These are phyloP conservation scores for Dendrobium nobile DNA, from an alignment of 106 monocot genomes.

Conservation along the genomic window DNA sequence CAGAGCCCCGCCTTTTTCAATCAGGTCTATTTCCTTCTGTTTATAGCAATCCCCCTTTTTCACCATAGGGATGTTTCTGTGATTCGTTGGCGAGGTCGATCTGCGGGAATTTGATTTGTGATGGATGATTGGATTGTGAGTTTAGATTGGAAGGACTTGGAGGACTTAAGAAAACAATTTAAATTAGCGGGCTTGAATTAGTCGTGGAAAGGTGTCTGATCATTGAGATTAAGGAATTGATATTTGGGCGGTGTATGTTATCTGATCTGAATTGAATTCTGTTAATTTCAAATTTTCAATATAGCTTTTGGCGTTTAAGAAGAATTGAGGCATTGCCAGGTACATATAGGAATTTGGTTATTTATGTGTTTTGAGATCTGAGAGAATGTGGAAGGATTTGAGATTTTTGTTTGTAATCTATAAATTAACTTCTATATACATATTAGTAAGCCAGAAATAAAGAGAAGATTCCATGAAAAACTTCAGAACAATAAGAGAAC, in stretches of 20 bases:
- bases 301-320: background rate
- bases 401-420: background rate
- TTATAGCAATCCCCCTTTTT: background rate
- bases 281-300: background rate
- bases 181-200: background rate
- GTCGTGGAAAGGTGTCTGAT: background rate
- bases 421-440: background rate
- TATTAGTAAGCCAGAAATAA: no score
- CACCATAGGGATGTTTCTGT: background rate
- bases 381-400: conserved; percentile 2
- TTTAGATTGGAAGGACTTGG: background rate
- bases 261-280: background rate
- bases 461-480: no score
- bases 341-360: background rate
- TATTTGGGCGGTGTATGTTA: background rate
- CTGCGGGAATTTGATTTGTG: background rate
- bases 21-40: background rate
- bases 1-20: background rate
- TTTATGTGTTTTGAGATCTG: background rate
- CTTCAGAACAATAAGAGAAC: no score
- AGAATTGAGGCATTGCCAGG: background rate
- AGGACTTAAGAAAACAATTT: background rate
- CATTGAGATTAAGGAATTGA: background rate
- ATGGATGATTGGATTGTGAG: background rate
- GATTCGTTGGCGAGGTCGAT: no score